Conservation (phyloP, 1,139 yeast genomes). For the Meyerozyma elateridarum region DNA sequence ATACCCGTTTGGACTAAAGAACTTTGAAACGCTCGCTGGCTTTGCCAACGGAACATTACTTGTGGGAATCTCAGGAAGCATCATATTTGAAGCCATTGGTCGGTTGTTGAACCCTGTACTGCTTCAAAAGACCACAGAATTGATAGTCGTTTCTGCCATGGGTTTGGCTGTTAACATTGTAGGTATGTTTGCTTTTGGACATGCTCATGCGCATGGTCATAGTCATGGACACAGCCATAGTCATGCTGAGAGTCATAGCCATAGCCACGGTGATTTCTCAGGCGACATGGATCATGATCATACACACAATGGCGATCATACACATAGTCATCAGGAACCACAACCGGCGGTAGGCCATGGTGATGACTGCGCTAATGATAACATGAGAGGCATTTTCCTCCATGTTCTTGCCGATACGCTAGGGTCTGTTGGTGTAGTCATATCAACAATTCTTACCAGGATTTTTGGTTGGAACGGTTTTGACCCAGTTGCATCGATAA, state of each 20-base stretch:
- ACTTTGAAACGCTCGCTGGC: constrained; percentile 90
- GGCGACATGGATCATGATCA: constrained; percentile 9
- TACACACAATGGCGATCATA: constrained; percentile 20
- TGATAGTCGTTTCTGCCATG: constrained; percentile 74
- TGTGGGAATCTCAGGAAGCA: constrained; percentile 84
- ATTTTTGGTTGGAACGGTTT: constrained; percentile 59
- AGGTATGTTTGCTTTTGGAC: constrained; percentile 92
- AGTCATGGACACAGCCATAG: constrained; percentile 30
- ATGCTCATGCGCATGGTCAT: constrained; percentile 35
- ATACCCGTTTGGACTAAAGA: constrained; percentile 81
- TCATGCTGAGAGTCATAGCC: constrained; percentile 20
- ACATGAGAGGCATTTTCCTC: constrained; percentile 89
- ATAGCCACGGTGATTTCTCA: constrained; percentile 18
- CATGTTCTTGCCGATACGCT: constrained; percentile 93
- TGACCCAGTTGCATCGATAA: constrained; percentile 88
- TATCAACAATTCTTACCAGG: constrained; percentile 70
- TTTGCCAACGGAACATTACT: constrained; percentile 89
- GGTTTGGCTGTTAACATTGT: constrained; percentile 87
- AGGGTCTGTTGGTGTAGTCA: constrained; percentile 93
- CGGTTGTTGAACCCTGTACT: constrained; percentile 73
- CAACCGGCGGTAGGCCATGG: too few species aligned
- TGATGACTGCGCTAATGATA: constrained; percentile 49
- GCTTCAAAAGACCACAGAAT: constrained; percentile 77
- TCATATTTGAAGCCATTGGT: constrained; percentile 80
- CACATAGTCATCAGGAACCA: constrained; percentile 11